Base-by-base conservation (phyloP, 2,329 filamentous ascomycete genomes). In the Paraphoma chrysanthemicola region DNA sequence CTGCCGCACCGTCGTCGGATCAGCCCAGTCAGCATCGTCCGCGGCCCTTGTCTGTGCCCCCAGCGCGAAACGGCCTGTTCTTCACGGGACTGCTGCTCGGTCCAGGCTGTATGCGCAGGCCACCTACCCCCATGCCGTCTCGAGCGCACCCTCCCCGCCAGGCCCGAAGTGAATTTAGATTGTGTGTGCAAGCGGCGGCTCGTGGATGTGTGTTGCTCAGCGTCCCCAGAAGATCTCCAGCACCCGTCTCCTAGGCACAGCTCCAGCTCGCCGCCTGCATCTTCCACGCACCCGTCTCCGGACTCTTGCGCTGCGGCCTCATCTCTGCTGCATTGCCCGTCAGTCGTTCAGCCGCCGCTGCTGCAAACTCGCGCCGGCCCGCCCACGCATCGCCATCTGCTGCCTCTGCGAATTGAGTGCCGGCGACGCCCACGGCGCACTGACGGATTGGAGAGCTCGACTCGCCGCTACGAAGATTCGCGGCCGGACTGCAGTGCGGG, bases 281-380 rank as follows among this genome's bases (percentile, higher is more conserved):
- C 55, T 46, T 63, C 51, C 54, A 56, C 56, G 57, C 67, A 63
- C 56, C 55, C 41, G 55, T 61, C 51, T 59, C 54, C 61, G 54
- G 53, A 52, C 58, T 54, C 54, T 52, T 53, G 54, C 63, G 59
- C 59, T 54, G 60, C 62, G 57, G 55, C 61, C 33, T 60, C 52
- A 51, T 56, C 57, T 54, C 53, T 14, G 51, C 59, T 54, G 58
- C 64, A 66, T 59, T 44, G 49, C 56, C 55, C 44, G 44, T 56
- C 57, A 42, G 39, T 42, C 53, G 54, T 57, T 60, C 50, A 43
- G 54, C 53, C 51, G 62, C 64, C 62, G 64, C 62, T 63, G 50
- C 68, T 72, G 70, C 67, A 60, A 69, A 69, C 64, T 69, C 71
- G 73, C 68, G 70, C 69, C 73, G 73, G 67, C 71, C 73, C 72